phyloP scores from a whole-genome alignment of 2,329 filamentous ascomycete species.

The Sclerotinia minor region DNA sequence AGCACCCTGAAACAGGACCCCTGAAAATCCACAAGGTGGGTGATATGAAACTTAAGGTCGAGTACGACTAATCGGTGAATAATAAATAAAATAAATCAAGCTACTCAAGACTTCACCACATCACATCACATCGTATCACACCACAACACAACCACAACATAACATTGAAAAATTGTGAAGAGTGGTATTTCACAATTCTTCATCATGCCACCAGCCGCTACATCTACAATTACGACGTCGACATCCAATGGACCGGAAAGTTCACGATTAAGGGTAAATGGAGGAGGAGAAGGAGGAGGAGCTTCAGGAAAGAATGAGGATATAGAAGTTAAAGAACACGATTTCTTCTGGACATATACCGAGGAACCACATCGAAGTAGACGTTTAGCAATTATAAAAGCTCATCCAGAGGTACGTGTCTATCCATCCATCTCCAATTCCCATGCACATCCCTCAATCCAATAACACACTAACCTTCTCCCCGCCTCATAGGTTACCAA shows the following conservation, averaged over 20 bases:
- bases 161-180: background rate
- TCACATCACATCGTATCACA: background rate
- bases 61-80: conserved; percentile 1
- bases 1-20: too few species aligned
- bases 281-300: background rate
- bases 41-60: too few species aligned
- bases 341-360: conserved; percentile 98
- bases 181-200: background rate
- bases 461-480: background rate
- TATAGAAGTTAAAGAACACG: conserved; percentile 39
- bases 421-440: background rate
- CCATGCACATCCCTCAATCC: background rate
- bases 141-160: background rate
- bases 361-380: conserved; percentile 94
- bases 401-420: conserved; percentile 81
- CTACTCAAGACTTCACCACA: background rate
- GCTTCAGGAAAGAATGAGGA: conserved; percentile 6
- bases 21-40: too few species aligned
- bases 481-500: conserved; percentile 72
- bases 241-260: conserved; percentile 16
- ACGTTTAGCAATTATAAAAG: conserved; percentile 93
- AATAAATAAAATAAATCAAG: background rate
- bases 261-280: conserved; percentile 16
- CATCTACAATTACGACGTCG: conserved; percentile 19
- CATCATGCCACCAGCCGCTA: conserved; percentile 21